A percentile compares a stretch with the other conserved stretches of the same genome.
Evolutionary conservation across 2,329 filamentous ascomycete species (phyloP).

Genomic region (Talaromyces islandicus): DNA sequence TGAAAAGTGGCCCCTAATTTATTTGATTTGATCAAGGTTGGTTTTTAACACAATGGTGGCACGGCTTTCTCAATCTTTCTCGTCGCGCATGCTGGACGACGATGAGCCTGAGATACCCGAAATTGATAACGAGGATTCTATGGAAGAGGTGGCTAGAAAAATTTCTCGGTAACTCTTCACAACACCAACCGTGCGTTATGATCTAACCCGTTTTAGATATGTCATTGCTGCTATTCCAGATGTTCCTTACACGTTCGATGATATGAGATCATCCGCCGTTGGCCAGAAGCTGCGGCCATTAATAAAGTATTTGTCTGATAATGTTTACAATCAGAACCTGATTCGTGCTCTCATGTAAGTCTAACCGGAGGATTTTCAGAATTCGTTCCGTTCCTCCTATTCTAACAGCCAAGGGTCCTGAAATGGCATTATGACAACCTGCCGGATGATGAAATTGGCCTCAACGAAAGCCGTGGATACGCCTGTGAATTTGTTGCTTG

Average conservation of each 20-base stretch:
- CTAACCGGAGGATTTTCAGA: background rate
- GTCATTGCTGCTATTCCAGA: constrained; percentile 34
- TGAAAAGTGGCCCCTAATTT: background rate
- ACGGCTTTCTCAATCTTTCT: constrained; percentile 12
- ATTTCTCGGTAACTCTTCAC: constrained; percentile 26
- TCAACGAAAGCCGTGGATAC: constrained; percentile 51
- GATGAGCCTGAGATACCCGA: constrained; percentile 31
- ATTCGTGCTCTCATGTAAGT: constrained; percentile 48
- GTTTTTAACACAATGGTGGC: background rate
- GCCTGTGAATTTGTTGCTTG: constrained; percentile 59
- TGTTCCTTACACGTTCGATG: constrained; percentile 39
- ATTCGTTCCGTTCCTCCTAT: background rate
- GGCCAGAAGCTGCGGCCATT: constrained; percentile 34
- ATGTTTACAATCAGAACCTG: constrained; percentile 39
- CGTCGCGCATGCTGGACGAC: constrained; percentile 14
- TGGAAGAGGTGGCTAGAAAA: constrained; percentile 35
- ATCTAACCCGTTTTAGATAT: constrained; percentile 23
- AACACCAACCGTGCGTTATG: background rate
- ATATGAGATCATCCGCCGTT: constrained; percentile 33
- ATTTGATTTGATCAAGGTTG: background rate
- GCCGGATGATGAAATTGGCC: constrained; percentile 48
- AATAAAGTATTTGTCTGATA: constrained; percentile 32
- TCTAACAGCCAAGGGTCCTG: constrained; percentile 40
- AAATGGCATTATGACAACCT: constrained; percentile 51
- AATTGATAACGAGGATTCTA: constrained; percentile 34